phyloP scores from a whole-genome alignment of 129 eudicot genomes.

The Arctium lappa region DNA sequence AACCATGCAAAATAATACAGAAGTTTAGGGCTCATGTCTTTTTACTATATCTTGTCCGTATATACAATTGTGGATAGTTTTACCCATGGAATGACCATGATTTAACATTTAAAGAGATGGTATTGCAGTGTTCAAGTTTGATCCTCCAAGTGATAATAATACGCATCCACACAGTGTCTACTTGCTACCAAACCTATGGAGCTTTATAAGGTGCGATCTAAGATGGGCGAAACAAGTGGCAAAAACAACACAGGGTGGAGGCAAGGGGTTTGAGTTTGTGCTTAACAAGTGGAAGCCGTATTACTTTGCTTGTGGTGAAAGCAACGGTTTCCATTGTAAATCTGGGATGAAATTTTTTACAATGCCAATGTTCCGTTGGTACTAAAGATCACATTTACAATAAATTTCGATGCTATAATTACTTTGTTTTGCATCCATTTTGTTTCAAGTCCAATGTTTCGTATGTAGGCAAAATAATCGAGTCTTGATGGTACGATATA shows the following conservation, averaged over 20 bases:
- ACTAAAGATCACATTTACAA: not conserved
- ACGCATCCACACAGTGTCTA: slow-evolving; percentile 36
- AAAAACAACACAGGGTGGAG: slow-evolving; percentile 44
- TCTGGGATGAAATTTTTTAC: slow-evolving; percentile 66
- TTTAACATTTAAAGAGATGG: not conserved
- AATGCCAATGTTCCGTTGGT: slow-evolving; percentile 63
- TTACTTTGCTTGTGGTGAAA: slow-evolving; percentile 75
- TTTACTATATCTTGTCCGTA: not conserved
- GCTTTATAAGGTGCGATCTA: slow-evolving; percentile 58
- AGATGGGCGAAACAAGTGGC: slow-evolving; percentile 53
- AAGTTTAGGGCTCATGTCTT: not conserved
- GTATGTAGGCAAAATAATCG: not conserved
- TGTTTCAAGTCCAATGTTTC: not conserved
- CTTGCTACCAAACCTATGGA: slow-evolving; percentile 43
- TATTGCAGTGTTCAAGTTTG: slow-evolving; percentile 62
- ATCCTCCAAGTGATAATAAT: slow-evolving; percentile 47
- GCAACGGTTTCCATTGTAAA: slow-evolving; percentile 54
- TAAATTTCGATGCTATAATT: not conserved
- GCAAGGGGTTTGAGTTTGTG: slow-evolving; percentile 62
- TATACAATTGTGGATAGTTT: not conserved
- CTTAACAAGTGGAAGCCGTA: slow-evolving; percentile 61
- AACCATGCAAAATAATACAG: not conserved
- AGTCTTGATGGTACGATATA: not conserved
- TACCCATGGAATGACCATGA: not conserved
- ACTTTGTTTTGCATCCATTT: not conserved